Conservation (phyloP, 192 early-diverging fungal species). For the Backusella macrospora region DNA sequence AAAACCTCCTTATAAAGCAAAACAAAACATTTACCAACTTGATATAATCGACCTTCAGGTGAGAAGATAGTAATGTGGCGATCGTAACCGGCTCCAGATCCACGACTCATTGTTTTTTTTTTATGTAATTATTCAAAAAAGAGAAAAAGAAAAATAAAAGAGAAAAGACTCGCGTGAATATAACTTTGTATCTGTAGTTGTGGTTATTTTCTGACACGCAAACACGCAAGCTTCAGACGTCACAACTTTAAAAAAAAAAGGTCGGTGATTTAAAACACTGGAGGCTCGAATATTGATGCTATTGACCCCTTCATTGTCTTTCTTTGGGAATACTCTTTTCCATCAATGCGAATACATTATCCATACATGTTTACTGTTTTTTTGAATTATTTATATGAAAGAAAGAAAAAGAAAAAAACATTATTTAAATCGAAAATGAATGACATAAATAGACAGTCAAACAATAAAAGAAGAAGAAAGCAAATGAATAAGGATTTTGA, state of each 20-base stretch:
- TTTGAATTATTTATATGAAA: too few relatives aligned
- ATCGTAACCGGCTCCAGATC: slow-evolving; percentile 84
- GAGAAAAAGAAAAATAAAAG: neutral
- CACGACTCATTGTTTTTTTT: slow-evolving; percentile 34
- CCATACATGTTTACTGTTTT: too few relatives aligned
- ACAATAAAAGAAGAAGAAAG: too few relatives aligned
- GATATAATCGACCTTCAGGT: slow-evolving; percentile 98
- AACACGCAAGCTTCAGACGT: slow-evolving; percentile 11
- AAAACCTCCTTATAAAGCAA: neutral
- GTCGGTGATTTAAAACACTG: too few relatives aligned
- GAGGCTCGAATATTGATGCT: too few relatives aligned
- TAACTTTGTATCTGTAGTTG: neutral
- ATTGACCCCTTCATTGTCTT: too few relatives aligned
- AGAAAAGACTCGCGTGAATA: neutral
- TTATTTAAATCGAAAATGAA: too few relatives aligned
- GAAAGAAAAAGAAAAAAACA: too few relatives aligned
- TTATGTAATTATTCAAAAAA: neutral
- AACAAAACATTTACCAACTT: slow-evolving; percentile 79
- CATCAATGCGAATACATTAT: too few relatives aligned
- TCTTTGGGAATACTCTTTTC: too few relatives aligned
- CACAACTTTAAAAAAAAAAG: neutral
- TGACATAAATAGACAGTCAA: too few relatives aligned
- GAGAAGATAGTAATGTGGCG: slow-evolving; percentile 99
- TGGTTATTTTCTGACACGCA: neutral
- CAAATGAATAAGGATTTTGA: neutral